phyloP scores from a whole-genome alignment of 2,329 filamentous ascomycete species.

The Harringtonia lauricola region DNA sequence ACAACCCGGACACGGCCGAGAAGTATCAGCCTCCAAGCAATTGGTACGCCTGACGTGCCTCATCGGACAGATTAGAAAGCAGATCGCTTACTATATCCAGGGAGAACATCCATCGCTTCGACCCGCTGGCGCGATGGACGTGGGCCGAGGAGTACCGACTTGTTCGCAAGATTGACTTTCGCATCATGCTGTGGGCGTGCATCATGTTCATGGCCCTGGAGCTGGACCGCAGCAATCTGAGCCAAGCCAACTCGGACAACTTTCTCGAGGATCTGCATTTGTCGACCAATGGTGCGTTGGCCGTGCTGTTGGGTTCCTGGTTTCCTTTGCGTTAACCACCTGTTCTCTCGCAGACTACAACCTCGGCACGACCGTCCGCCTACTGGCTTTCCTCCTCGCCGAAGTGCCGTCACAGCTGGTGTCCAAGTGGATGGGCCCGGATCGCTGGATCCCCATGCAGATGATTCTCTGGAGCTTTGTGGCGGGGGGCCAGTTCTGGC shows the following conservation, averaged over 20 bases:
- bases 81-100: too few relatives aligned
- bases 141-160: slow-evolving; percentile 27
- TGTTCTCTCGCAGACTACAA: slow-evolving; percentile 26
- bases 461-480: slow-evolving; percentile 46
- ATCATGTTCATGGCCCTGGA: slow-evolving; percentile 40
- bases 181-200: slow-evolving; percentile 33
- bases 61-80: too few relatives aligned
- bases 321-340: not conserved
- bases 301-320: slow-evolving; percentile 4
- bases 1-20: slow-evolving; percentile 23
- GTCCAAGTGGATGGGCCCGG: slow-evolving; percentile 44
- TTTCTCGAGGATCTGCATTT: slow-evolving; percentile 31
- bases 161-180: slow-evolving; percentile 32
- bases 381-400: slow-evolving; percentile 37
- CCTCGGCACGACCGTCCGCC: slow-evolving; percentile 36
- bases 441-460: slow-evolving; percentile 49
- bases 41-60: too few relatives aligned
- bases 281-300: slow-evolving; percentile 35
- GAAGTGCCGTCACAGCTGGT: slow-evolving; percentile 54
- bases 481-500: slow-evolving; percentile 33
- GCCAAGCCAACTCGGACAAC: slow-evolving; percentile 35
- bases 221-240: slow-evolving; percentile 34
- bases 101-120: slow-evolving; percentile 35
- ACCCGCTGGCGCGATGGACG: slow-evolving; percentile 30
- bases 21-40: slow-evolving; percentile 21